A percentile compares a stretch with the other conserved stretches of the same genome.
Conservation (phyloP, 257 asterid species). For the Plantago major region DNA sequence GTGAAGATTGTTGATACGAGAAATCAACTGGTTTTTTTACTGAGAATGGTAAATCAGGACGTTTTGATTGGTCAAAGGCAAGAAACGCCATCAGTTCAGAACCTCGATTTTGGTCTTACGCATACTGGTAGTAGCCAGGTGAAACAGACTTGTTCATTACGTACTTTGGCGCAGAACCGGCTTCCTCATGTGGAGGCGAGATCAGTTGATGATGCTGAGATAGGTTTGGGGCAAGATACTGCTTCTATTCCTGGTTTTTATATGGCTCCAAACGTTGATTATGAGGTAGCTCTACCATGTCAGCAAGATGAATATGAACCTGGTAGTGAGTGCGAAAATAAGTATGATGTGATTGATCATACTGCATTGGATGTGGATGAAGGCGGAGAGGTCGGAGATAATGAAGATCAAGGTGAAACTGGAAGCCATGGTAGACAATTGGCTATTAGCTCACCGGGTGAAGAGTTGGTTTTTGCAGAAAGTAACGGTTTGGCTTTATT, state of each 20-base stretch:
- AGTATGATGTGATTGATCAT: constrained; percentile 27
- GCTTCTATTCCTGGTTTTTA: constrained; percentile 16
- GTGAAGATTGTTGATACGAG: too few species aligned
- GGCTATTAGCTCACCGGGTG: constrained; percentile 27
- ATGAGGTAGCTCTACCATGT: constrained; percentile 28
- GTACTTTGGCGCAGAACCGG: constrained; percentile 22
- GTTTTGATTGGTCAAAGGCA: constrained; percentile 19
- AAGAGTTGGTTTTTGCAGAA: constrained; percentile 32
- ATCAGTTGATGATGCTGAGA: constrained; percentile 17
- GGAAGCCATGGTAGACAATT: constrained; percentile 28
- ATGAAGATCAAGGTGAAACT: constrained; percentile 29
- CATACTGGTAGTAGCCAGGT: constrained; percentile 19
- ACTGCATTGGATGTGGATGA: constrained; percentile 16
- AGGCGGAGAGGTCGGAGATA: constrained; percentile 19
- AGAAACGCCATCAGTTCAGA: constrained; percentile 29
- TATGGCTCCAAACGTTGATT: constrained; percentile 24
- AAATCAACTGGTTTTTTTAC: too few species aligned
- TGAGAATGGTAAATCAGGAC: constrained; percentile 29
- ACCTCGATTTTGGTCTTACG: constrained; percentile 29
- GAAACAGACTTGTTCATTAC: constrained; percentile 25
- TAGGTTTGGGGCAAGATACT: constrained; percentile 24
- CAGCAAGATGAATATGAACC: constrained; percentile 26
- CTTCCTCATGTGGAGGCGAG: constrained; percentile 30
- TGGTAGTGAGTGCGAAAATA: constrained; percentile 32
- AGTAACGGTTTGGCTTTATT: constrained; percentile 8